Conservation (phyloP, 1,284 basidiomycete genomes). For the Stereum hirsutum region DNA sequence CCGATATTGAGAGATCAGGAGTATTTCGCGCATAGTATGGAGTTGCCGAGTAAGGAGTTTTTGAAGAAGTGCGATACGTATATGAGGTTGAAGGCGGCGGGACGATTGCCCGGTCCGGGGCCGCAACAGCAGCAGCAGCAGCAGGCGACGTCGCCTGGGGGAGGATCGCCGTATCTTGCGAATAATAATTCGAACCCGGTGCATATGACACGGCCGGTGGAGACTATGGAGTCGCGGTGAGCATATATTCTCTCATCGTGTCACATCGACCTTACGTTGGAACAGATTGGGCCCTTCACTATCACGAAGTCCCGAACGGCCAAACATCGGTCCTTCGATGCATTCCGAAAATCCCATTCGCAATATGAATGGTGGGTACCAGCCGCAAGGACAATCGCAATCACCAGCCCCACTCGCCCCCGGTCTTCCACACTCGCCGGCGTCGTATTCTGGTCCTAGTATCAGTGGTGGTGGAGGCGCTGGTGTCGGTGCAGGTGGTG, state of each 20-base stretch:
- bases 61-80: slow-evolving; percentile 86
- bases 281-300: slow-evolving; percentile 17
- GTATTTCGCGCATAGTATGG: slow-evolving; percentile 75
- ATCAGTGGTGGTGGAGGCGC: too few relatives aligned
- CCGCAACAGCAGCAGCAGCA: too few relatives aligned
- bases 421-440: slow-evolving; percentile 27
- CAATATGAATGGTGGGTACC: slow-evolving; percentile 31
- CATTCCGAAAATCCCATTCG: slow-evolving; percentile 31
- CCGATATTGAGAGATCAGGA: slow-evolving; percentile 80
- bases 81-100: slow-evolving; percentile 40
- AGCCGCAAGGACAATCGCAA: slow-evolving; percentile 23
- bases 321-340: slow-evolving; percentile 20
- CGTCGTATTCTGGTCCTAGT: slow-evolving; percentile 31
- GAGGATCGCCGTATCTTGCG: slow-evolving; percentile 21
- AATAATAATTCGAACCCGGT: slow-evolving; percentile 14
- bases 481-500: too few relatives aligned
- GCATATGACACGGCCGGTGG: slow-evolving; percentile 13
- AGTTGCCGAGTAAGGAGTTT: slow-evolving; percentile 83
- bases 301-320: slow-evolving; percentile 26
- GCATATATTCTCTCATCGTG: neutral
- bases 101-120: slow-evolving; percentile 25
- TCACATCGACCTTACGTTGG: neutral
- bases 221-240: slow-evolving; percentile 10
- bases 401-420: slow-evolving; percentile 17
- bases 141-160: slow-evolving; percentile 26